Conservation (phyloP, 2,329 filamentous ascomycete genomes). For the Herpotrichia juniperi region DNA sequence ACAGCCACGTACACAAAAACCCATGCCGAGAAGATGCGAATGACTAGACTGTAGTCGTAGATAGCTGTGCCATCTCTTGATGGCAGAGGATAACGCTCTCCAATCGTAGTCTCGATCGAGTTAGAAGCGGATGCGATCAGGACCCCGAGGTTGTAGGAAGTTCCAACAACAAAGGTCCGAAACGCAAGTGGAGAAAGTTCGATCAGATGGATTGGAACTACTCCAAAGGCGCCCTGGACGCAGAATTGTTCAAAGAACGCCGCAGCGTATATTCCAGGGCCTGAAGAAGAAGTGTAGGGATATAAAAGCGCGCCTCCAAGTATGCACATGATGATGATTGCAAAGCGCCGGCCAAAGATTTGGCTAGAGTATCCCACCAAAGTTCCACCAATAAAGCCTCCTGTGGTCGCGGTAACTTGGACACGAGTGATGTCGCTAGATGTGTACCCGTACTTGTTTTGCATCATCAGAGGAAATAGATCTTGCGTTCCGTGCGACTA, state of each 20-base stretch:
- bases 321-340: conserved; percentile 53
- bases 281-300: conserved; percentile 72
- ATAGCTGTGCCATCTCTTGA: conserved; percentile 42
- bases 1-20: conserved; percentile 31
- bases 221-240: conserved; percentile 41
- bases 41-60: conserved; percentile 73
- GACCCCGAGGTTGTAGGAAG: conserved; percentile 76
- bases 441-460: conserved; percentile 39
- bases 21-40: conserved; percentile 83
- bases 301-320: conserved; percentile 77
- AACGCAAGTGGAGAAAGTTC: conserved; percentile 73
- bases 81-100: conserved; percentile 72
- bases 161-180: conserved; percentile 73
- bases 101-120: conserved; percentile 75
- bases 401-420: conserved; percentile 41
- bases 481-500: conserved; percentile 46
- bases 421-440: conserved; percentile 41
- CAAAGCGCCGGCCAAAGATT: conserved; percentile 50
- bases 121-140: conserved; percentile 69
- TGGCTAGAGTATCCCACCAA: conserved; percentile 47
- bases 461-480: conserved; percentile 50
- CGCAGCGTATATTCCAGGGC: conserved; percentile 68
- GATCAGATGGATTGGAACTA: conserved; percentile 69
- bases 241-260: conserved; percentile 73
- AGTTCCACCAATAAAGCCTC: conserved; percentile 51